These are phyloP conservation scores for Diaporthe sp. DNA, from an alignment of 2,329 filamentous ascomycete species.

Conservation along the genomic window DNA sequence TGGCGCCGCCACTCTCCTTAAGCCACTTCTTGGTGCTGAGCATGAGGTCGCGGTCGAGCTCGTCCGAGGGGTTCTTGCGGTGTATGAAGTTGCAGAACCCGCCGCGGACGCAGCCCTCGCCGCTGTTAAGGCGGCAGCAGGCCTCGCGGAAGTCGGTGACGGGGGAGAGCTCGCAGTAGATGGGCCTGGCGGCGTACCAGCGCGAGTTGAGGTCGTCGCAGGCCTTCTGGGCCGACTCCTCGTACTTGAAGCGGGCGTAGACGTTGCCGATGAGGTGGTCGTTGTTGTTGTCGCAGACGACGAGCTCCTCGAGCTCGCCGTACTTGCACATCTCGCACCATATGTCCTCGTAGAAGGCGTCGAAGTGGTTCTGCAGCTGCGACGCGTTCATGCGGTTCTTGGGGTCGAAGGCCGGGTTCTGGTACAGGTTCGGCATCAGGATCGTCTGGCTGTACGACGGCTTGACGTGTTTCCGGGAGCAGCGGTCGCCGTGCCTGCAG, in stretches of 20 bases:
- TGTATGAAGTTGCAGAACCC: conserved; percentile 99
- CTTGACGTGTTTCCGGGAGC: conserved; percentile 98
- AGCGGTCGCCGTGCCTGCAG: conserved; percentile 97
- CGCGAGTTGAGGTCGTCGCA: conserved; percentile 94
- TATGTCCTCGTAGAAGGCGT: conserved; percentile 99
- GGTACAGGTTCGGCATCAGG: conserved; percentile 98
- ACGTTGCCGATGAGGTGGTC: conserved; percentile 99
- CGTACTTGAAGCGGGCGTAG: conserved; percentile 99
- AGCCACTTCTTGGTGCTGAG: conserved; percentile 97
- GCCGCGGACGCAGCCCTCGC: conserved; percentile 94
- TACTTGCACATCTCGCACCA: conserved; percentile 99
- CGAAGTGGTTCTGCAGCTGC: conserved; percentile 99
- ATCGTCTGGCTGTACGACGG: conserved; percentile 98
- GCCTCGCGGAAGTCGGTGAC: conserved; percentile 99
- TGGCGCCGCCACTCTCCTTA: conserved; percentile 84
- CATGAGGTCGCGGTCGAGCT: conserved; percentile 89
- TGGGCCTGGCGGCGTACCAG: conserved; percentile 97
- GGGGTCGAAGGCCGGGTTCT: conserved; percentile 96
- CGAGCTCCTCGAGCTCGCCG: conserved; percentile 95
- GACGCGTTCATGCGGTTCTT: conserved; percentile 97
- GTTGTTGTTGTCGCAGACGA: conserved; percentile 99
- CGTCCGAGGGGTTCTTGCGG: conserved; percentile 90
- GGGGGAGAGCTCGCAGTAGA: conserved; percentile 97
- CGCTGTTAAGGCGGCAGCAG: conserved; percentile 93
- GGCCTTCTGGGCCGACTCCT: conserved; percentile 92